Conservation (phyloP, 1,284 basidiomycete species). For the Naganishia cerealis region DNA sequence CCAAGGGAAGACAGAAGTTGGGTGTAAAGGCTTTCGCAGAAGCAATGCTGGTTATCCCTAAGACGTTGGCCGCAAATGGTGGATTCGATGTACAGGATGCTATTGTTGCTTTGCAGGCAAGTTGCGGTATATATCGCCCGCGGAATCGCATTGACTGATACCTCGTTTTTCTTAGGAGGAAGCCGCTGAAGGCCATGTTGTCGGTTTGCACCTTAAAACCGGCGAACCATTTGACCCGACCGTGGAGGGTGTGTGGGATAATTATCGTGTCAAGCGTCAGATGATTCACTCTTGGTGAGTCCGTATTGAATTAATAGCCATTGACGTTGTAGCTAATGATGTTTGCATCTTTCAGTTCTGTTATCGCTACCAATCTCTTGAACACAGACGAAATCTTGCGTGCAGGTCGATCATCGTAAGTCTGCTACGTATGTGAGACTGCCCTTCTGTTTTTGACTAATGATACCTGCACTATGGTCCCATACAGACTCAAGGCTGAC, state of each 20-base stretch:
- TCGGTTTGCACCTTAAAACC: conserved; percentile 87
- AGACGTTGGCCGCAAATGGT: conserved; percentile 93
- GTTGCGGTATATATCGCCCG: conserved; percentile 36
- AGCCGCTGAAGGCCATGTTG: conserved; percentile 81
- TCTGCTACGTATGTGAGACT: background rate
- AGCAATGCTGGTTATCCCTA: conserved; percentile 89
- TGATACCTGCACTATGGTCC: background rate
- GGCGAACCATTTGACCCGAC: conserved; percentile 97
- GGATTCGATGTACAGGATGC: conserved; percentile 97
- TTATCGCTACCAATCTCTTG: conserved; percentile 93
- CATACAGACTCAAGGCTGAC: conserved; percentile 27
- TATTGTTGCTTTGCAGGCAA: conserved; percentile 81
- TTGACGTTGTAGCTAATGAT: conserved; percentile 30
- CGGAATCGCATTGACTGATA: background rate
- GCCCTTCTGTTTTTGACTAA: background rate
- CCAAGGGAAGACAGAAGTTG: conserved; percentile 95
- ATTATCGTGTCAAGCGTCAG: conserved; percentile 96
- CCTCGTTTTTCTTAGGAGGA: conserved; percentile 67
- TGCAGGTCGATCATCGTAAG: conserved; percentile 78
- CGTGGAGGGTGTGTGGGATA: conserved; percentile 96
- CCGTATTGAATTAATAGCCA: background rate
- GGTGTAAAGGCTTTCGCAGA: conserved; percentile 97
- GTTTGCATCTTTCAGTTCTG: conserved; percentile 65
- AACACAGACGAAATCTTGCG: conserved; percentile 94
- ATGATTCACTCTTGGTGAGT: conserved; percentile 93